Base-by-base conservation (phyloP, 768 basidiomycete species). In the Trametes punicea region DNA sequence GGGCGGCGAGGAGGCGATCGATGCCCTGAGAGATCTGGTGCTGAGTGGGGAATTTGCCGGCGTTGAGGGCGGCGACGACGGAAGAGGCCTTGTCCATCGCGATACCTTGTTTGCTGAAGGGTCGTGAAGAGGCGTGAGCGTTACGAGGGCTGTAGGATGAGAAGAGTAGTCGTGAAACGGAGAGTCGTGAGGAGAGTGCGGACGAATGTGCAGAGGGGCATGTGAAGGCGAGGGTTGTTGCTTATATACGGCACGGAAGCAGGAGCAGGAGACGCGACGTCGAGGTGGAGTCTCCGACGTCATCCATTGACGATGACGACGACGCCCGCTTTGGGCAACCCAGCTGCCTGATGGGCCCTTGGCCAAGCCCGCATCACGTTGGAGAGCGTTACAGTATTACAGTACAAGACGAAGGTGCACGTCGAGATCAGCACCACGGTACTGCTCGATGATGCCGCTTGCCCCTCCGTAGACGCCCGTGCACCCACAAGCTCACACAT, bases 31-130 rank as follows among this genome's bases (percentile, higher is more conserved):
- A 75, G 34, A 81, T 61, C 64, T 90, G 88, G 26, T 77, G 68
- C 10, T 86, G 83, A 1, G 75, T 76, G 16, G 88, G 88, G 4
- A 88, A 72, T 65, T 90, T 90, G 20, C 85, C 85, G 16, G 86
- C 85, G 59, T 82, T 78, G 62, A 89, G 69, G 7, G 88, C 88
- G 44, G 84, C 88, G 54, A 85, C 66, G 23, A 88, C 63, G 33
- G 83, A 82, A 16, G 84, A 74, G 45, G 78, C 57, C 71, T 80
- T 81, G 55, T 90, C 84, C 86, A 89, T 88, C 38, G 51, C 59
- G 20, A 33, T 36, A n/a, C 27, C n/a, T 30, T 20, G 41, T 45
- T 39, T 34, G 13, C 1, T 15, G 11, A 29, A 7, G 26, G n/a
- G 45, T 31, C 27, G 45, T 46, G 45, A 31, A 29, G 27, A 38